phyloP scores from a whole-genome alignment of 2,329 filamentous ascomycete species.

The Colletotrichum gigasporum region DNA sequence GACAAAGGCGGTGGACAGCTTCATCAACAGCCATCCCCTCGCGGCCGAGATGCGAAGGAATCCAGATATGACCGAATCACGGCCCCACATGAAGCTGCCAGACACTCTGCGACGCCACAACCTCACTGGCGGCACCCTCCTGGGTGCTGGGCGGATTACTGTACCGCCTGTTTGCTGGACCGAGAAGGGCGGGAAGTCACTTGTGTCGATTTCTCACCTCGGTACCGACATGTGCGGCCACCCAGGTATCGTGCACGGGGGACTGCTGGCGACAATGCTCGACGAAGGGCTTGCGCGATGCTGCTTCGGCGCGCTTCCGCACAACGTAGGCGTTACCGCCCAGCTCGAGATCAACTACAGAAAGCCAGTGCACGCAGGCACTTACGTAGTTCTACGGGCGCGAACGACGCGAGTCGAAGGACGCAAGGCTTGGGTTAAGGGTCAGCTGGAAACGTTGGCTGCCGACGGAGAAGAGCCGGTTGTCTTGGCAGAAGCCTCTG shows the following conservation, averaged over 20 bases:
- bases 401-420: constrained; percentile 88
- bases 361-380: constrained; percentile 78
- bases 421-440: constrained; percentile 93
- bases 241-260: constrained; percentile 90
- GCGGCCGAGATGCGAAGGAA: constrained; percentile 73
- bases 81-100: constrained; percentile 90
- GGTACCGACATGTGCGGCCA: constrained; percentile 87
- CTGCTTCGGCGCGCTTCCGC: constrained; percentile 88
- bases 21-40: constrained; percentile 81
- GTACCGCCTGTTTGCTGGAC: constrained; percentile 84
- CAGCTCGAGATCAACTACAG: constrained; percentile 86
- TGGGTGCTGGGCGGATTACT: constrained; percentile 78
- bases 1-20: constrained; percentile 71
- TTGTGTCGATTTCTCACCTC: constrained; percentile 80
- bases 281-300: constrained; percentile 91
- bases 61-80: constrained; percentile 75
- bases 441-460: constrained; percentile 82
- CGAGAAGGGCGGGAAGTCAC: constrained; percentile 73
- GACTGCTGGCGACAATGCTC: constrained; percentile 88
- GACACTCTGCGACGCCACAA: constrained; percentile 74
- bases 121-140: constrained; percentile 82
- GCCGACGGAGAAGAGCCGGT: constrained; percentile 67
- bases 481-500: constrained; percentile 83
- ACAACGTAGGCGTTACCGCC: constrained; percentile 87
- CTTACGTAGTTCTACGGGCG: constrained; percentile 81